phyloP scores from a whole-genome alignment of 352 stramenopile species.

The Phytophthora quininea region DNA sequence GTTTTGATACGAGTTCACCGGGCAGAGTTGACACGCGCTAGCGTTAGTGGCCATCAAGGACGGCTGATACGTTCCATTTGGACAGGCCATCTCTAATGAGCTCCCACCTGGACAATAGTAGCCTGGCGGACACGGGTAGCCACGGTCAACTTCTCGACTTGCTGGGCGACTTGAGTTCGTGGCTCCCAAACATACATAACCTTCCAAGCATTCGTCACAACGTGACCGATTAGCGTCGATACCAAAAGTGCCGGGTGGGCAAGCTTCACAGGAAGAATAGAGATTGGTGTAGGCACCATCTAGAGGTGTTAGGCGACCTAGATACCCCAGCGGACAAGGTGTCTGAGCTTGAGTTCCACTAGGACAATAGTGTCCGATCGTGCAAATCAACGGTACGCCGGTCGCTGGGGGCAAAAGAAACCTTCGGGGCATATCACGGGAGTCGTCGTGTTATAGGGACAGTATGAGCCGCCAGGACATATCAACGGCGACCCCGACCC shows the following conservation, averaged over 20 bases:
- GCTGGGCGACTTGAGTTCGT: conserved; percentile 65
- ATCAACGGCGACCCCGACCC: conserved; percentile 50
- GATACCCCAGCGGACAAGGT: conserved; percentile 81
- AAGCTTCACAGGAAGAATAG: conserved; percentile 70
- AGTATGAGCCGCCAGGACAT: conserved; percentile 79
- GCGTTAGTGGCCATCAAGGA: conserved; percentile 44
- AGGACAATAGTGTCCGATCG: conserved; percentile 77
- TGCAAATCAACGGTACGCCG: conserved; percentile 42
- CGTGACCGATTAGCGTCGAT: conserved; percentile 75
- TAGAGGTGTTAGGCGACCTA: conserved; percentile 59
- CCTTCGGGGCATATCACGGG: conserved; percentile 68
- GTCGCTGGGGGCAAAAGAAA: conserved; percentile 73
- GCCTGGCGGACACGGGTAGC: conserved; percentile 85
- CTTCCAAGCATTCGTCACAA: conserved; percentile 74
- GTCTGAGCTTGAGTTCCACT: conserved; percentile 50
- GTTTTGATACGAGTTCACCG: conserved; percentile 84
- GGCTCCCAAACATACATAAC: conserved; percentile 85
- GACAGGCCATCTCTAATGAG: conserved; percentile 64
- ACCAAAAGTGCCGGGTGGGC: conserved; percentile 80
- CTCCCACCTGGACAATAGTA: conserved; percentile 76
- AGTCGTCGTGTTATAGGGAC: conserved; percentile 68
- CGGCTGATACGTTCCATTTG: conserved; percentile 81
- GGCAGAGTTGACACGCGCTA: conserved; percentile 71
- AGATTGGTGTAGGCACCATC: conserved; percentile 55
- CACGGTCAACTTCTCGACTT: conserved; percentile 64